These are phyloP conservation scores for Rachicladosporium sp. DNA, from an alignment of 2,329 filamentous ascomycete genomes.

Conservation along the genomic window DNA sequence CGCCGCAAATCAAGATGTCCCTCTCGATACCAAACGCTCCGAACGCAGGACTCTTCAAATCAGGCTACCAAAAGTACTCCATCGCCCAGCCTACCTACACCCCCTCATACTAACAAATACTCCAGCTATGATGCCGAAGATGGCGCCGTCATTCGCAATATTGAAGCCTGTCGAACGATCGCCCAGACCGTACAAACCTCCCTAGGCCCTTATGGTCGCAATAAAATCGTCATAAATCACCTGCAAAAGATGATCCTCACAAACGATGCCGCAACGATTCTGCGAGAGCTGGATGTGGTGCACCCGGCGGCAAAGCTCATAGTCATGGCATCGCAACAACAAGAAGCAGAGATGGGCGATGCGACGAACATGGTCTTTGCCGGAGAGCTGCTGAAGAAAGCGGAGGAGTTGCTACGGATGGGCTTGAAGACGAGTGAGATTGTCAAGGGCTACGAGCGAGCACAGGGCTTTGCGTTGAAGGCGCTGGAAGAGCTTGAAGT, in stretches of 20 bases:
- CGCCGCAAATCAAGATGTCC: constrained; percentile 52
- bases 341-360: constrained; percentile 98
- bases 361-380: constrained; percentile 94
- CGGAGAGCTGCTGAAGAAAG: constrained; percentile 90
- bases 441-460: constrained; percentile 88
- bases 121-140: constrained; percentile 94
- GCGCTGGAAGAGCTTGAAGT: constrained; percentile 71
- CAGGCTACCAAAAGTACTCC: constrained; percentile 80
- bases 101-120: constrained; percentile 14
- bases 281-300: constrained; percentile 93
- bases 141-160: constrained; percentile 95
- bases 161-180: constrained; percentile 95
- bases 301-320: constrained; percentile 95
- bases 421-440: constrained; percentile 98
- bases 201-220: constrained; percentile 90
- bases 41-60: constrained; percentile 87
- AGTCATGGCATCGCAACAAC: constrained; percentile 98
- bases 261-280: constrained; percentile 92
- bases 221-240: constrained; percentile 99
- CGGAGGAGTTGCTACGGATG: constrained; percentile 91
- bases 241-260: constrained; percentile 99
- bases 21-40: constrained; percentile 90
- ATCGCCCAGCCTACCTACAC: constrained; percentile 6
- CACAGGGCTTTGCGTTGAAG: constrained; percentile 76
- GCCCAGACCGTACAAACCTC: constrained; percentile 94